phyloP scores from a whole-genome alignment of 2,329 filamentous ascomycete genomes.

The Fusarium nisikadoi region DNA sequence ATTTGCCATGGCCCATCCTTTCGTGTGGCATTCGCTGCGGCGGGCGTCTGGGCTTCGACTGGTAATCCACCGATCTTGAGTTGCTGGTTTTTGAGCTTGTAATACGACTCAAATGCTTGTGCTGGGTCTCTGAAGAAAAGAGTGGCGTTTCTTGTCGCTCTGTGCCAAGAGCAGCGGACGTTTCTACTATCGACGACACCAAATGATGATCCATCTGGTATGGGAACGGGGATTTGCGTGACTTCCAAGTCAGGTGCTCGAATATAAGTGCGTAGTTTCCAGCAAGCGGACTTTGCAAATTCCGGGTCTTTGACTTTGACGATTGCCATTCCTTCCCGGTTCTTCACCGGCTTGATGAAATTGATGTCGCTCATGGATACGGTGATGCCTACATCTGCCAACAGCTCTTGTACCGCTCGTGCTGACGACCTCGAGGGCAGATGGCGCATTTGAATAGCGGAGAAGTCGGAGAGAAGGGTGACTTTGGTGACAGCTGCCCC shows the following conservation, averaged over 20 bases:
- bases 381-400: conserved; percentile 16
- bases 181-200: conserved; percentile 49
- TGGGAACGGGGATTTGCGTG: conserved; percentile 9
- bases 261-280: not conserved
- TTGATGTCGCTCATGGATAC: not conserved
- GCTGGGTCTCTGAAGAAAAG: conserved; percentile 43
- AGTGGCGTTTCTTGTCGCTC: conserved; percentile 42
- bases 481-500: conserved; percentile 47
- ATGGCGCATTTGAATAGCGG: conserved; percentile 47
- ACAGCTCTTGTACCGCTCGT: conserved; percentile 27
- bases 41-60: not conserved
- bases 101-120: conserved; percentile 33
- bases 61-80: conserved; percentile 39
- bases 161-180: conserved; percentile 52
- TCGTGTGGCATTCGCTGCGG: rapidly evolving
- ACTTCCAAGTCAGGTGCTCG: not conserved
- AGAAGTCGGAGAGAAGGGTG: conserved; percentile 51
- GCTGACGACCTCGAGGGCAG: conserved; percentile 40
- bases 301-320: conserved; percentile 12
- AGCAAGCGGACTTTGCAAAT: conserved; percentile 15
- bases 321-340: not conserved
- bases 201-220: conserved; percentile 41
- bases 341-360: not conserved
- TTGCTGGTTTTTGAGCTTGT: conserved; percentile 34
- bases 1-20: conserved; percentile 5